Conservation (phyloP, 2,329 filamentous ascomycete species). For the Blastomyces emzantsi region DNA sequence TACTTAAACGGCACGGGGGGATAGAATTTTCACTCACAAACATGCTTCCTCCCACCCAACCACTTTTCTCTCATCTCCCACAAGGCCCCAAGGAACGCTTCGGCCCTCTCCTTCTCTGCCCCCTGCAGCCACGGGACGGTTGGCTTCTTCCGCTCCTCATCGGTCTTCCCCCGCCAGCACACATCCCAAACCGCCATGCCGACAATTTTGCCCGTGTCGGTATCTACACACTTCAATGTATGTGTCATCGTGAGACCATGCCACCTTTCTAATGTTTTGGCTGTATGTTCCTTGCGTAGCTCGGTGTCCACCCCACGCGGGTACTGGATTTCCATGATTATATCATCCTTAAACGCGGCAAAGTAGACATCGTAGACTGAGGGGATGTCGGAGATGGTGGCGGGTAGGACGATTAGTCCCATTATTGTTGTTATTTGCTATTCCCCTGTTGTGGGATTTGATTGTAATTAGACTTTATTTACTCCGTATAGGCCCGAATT, state of each 20-base stretch:
- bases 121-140: conserved; percentile 42
- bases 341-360: conserved; percentile 21
- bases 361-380: conserved; percentile 21
- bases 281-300: conserved; percentile 36
- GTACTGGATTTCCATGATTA: conserved; percentile 38
- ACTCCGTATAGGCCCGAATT: not conserved
- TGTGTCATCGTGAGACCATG: conserved; percentile 36
- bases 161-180: conserved; percentile 31
- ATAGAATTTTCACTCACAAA: conserved; percentile 31
- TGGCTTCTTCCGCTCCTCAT: conserved; percentile 38
- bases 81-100: conserved; percentile 36
- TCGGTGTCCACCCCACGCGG: conserved; percentile 23
- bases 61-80: conserved; percentile 37
- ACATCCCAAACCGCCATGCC: conserved; percentile 43
- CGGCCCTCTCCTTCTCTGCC: conserved; percentile 37
- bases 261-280: conserved; percentile 35
- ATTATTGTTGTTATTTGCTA: conserved; percentile 24
- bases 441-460: not conserved
- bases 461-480: not conserved
- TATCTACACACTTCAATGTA: conserved; percentile 43
- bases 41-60: conserved; percentile 33
- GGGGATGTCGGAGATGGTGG: conserved; percentile 16
- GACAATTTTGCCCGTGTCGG: conserved; percentile 35
- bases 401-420: conserved; percentile 37
- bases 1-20: not conserved